Evolutionary conservation across 371 early-diverging fungal genomes (phyloP).

Genomic region (Capillidium rhysosporum): DNA sequence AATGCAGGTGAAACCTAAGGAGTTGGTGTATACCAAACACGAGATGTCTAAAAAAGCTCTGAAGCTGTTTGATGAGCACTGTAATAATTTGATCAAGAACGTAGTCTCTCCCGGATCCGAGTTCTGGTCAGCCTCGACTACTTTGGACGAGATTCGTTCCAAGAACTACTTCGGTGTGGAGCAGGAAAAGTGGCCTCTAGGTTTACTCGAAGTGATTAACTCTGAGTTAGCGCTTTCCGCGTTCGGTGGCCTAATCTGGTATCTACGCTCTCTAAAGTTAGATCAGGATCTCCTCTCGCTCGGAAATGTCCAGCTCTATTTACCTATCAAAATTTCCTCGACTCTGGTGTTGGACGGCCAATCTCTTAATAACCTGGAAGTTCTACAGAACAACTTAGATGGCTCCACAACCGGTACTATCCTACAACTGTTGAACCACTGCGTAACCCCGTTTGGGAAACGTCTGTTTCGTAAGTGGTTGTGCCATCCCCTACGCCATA

Average conservation of each 20-base stretch:
- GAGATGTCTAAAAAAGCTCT: constrained; percentile 34
- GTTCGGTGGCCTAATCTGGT: constrained; percentile 62
- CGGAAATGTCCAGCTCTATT: constrained; percentile 55
- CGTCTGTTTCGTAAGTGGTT: constrained; percentile 75
- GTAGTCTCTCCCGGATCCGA: constrained; percentile 48
- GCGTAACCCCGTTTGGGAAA: constrained; percentile 77
- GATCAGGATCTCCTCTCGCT: constrained; percentile 70
- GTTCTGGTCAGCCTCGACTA: constrained; percentile 60
- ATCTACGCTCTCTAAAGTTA: constrained; percentile 61
- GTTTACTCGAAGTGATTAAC: constrained; percentile 11
- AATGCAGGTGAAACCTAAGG: constrained; percentile 74
- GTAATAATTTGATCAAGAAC: not conserved
- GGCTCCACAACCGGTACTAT: constrained; percentile 64
- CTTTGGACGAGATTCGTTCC: constrained; percentile 41
- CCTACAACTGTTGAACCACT: constrained; percentile 66
- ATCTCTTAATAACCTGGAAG: constrained; percentile 81
- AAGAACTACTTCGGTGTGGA: constrained; percentile 35
- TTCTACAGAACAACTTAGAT: constrained; percentile 73
- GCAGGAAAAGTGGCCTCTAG: constrained; percentile 18
- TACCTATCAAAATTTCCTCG: constrained; percentile 39
- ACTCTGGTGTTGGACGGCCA: constrained; percentile 84
- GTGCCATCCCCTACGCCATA: constrained; percentile 72
- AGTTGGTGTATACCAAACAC: constrained; percentile 70
- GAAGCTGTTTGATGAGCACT: constrained; percentile 35
- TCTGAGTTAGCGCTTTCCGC: constrained; percentile 34